Base-by-base conservation (phyloP, 495 filamentous ascomycete genomes). In the Penicillium malachiteum region DNA sequence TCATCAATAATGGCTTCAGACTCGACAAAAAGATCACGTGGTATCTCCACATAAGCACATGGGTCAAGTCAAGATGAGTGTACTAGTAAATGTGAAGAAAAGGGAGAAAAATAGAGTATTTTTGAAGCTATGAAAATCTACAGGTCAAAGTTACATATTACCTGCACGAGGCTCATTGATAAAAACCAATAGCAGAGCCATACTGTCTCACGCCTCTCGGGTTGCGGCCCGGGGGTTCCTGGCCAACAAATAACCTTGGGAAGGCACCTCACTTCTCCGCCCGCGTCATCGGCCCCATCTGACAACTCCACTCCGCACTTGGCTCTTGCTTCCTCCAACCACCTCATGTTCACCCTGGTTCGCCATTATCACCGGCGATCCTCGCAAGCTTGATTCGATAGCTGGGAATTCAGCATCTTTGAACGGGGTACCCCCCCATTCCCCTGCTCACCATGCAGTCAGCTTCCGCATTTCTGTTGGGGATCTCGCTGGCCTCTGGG, bases 221-320 rank as follows among this genome's bases (percentile, higher is more conserved):
- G 14, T 39, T 37, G 35, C 34, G 12, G 30, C 30, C 17, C 43
- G 48, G 21, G 39, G 54, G 57, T 64, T 57, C 57, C 60, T 60
- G 57, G 34, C 54, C 39, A 32, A 50, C 17, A 49, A 60, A 26
- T 4, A 26, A 26, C 21, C 21, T 26, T 26, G 55, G 37, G 52
- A 54, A 46, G 17, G 56, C 57, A 48, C 31, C 48, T 38, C 26
- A 48, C 56, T 61, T 66, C 70, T 71, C 70, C 71, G 66, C 68
- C 70, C 71, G 68, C 72, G 72, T 75, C 71, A 73, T 75, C 69
- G 62, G 34, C 9, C 9, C 52, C 62, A 55, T 49, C 62, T 63
- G 55, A 53, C 43, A 56, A 58, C 52, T 50, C 61, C 57, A 51
- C 56, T 56, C 57, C 54, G 54, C 56, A 48, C 52, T 52, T 48